Evolutionary conservation across 148 eudicot species (phyloP).

Genomic region (Silene uniflora): DNA sequence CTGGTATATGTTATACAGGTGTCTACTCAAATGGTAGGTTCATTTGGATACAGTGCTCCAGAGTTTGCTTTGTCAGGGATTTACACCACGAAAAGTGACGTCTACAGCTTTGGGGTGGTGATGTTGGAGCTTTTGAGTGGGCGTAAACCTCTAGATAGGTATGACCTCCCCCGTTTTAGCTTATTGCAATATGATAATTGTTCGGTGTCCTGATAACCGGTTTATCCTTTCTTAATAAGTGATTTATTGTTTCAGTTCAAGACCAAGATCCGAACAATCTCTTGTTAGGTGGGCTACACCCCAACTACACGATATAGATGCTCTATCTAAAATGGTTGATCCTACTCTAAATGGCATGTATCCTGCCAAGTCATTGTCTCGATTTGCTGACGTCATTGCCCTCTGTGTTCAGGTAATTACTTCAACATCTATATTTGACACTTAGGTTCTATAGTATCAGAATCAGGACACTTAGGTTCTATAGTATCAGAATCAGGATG

Average conservation of each 20-base stretch:
- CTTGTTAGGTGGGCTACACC: constrained; percentile 99
- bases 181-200: neutral
- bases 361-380: constrained; percentile 91
- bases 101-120: constrained; percentile 97
- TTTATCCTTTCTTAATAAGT: too few relatives aligned
- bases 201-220: neutral
- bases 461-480: neutral
- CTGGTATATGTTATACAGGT: constrained; percentile 46
- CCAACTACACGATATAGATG: constrained; percentile 95
- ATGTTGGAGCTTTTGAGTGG: constrained; percentile 98
- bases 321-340: constrained; percentile 92
- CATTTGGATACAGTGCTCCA: constrained; percentile 98
- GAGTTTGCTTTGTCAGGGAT: constrained; percentile 95
- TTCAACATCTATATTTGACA: neutral
- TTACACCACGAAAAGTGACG: constrained; percentile 94
- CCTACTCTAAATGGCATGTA: constrained; percentile 91
- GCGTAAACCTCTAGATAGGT: constrained; percentile 98
- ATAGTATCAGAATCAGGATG: neutral
- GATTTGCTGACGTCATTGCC: constrained; percentile 92
- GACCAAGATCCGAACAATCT: constrained; percentile 89
- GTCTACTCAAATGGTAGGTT: constrained; percentile 83
- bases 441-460: too few relatives aligned
- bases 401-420: constrained; percentile 87
- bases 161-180: constrained; percentile 16
- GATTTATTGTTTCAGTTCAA: constrained; percentile 44